Evolutionary conservation across 2,329 filamentous ascomycete genomes (phyloP), one percentile per base, ranked within the genome.

Genomic region (Furcasterigmium furcatum): DNA sequence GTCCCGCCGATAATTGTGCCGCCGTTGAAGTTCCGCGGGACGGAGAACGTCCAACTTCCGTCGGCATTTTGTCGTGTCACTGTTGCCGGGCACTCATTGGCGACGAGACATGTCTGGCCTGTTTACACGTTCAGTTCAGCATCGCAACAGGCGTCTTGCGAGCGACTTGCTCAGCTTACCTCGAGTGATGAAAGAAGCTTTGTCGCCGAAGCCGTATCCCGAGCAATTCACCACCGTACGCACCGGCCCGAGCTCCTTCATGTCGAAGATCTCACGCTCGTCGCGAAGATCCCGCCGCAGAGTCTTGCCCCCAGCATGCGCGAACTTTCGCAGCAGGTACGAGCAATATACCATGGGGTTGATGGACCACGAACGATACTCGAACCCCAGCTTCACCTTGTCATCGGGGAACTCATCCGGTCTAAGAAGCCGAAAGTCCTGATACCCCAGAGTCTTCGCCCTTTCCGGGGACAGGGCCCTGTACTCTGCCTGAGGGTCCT

Each of bases 1-100:
- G 82, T 87, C 0, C 83, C 83, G 5, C 83, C 84, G 18, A 87
- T 76, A 32, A 87, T 69, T 0, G 82, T 86, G 3, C 83, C 83
- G 4, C 82, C 82, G 27, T 77, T 69, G 21, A 82, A 76, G 9
- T 74, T 76, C 3, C 84, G 73, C 1, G 83, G 81, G 6, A 87
- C 78, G 38, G 74, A 73, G 51, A 86, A 85, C 1, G 74, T 73
- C 79, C 81, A 85, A 9, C 68, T 73, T 0, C 83, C 83, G 56
- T 86, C 81, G 1, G 70, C 69, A 54, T 80, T 77, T 52, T 87
- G 80, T 21, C 77, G 71, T 3, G 84, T 87, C 18, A 87, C 59
- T 4, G 68, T 72, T 5, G 57, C 63, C 18, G 57, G 53, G 52
- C 62, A 66, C 13, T 49, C 34, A 49, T 73, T 68, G 38, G 64